Base-by-base conservation (phyloP, 805 yeast species). In the Cyberlindnera suaveolens region DNA sequence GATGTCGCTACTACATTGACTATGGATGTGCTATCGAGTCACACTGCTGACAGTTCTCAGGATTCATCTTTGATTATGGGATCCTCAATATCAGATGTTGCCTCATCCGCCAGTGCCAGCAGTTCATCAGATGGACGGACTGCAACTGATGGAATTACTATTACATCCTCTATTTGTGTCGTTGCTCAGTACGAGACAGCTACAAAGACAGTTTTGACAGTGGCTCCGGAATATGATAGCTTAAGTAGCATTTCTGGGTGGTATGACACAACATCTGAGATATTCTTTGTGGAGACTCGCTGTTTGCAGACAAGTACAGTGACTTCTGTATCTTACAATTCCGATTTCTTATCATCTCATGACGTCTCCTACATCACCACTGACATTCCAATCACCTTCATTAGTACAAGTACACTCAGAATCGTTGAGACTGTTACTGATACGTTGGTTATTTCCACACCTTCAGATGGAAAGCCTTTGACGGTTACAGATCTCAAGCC, bases 131-230 rank as follows among this genome's bases (percentile, higher is more conserved):
- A 18, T 31, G 14, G 18, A 31, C 16, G 9, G 7, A 6, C 33
- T 10, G 15, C 33, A 31, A 31, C 33, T 14, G 16, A 36, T 31
- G 19, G 18, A 23, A 9, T 45, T 5, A 51, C 57, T 3, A 36
- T 47, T 7, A 42, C 54, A 1, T 51, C 58, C 0, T 31, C 49
- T 1, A 36, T 53, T 31, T 56, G 60, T 49, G 34, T 56, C 18
- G 40, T 50, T 35, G 57, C 57, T 16, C 53, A 49, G 37, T 54
- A 54, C 20, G 49, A 46, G 17, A 54, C 60, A 6, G 52, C 52
- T 4, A 50, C 55, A 1, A 52, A 50, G 32, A 46, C 45, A 6
- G 38, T 53, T 3, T 19, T 51, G 23, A 56, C 60, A 13, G 50
- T 43, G n/a, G 45, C 47, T 18, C 60, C 60, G n/a, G 43, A 37